A percentile compares a stretch with the other conserved stretches of the same genome.
These are phyloP conservation scores for Candida methanosorbosa DNA, from an alignment of 805 yeast species.

Conservation along the genomic window DNA sequence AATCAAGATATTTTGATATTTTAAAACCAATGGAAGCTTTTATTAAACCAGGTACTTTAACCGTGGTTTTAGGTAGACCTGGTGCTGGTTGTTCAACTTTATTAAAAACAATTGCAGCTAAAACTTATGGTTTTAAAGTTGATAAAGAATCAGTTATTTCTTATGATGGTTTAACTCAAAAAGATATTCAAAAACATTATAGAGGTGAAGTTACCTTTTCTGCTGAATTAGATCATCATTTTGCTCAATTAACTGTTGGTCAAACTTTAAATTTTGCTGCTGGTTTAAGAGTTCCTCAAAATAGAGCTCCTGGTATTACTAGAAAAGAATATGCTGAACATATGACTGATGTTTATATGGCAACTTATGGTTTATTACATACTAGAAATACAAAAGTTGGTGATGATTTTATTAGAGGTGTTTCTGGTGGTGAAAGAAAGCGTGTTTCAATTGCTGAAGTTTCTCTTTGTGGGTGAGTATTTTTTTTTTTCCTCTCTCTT, in stretches of 20 bases:
- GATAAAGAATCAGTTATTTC: slow-evolving; percentile 36
- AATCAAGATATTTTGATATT: slow-evolving; percentile 36
- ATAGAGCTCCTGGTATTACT: slow-evolving; percentile 50
- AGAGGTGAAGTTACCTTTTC: slow-evolving; percentile 66
- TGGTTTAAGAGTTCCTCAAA: slow-evolving; percentile 50
- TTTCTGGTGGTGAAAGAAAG: slow-evolving; percentile 57
- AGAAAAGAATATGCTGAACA: slow-evolving; percentile 48
- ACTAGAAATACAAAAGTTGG: slow-evolving; percentile 50
- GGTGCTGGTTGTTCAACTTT: slow-evolving; percentile 76
- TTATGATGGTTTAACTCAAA: slow-evolving; percentile 46
- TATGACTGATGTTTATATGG: slow-evolving; percentile 36
- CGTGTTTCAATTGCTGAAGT: slow-evolving; percentile 53
- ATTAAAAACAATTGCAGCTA: slow-evolving; percentile 48
- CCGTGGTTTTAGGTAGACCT: slow-evolving; percentile 72
- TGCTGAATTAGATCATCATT: slow-evolving; percentile 61
- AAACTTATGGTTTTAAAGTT: slow-evolving; percentile 51
- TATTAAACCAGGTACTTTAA: slow-evolving; percentile 53
- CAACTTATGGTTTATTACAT: slow-evolving; percentile 27
- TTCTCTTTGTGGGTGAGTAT: slow-evolving; percentile 13
- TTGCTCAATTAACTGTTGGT: slow-evolving; percentile 60
- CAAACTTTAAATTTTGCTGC: slow-evolving; percentile 60
- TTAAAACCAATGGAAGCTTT: slow-evolving; percentile 60
- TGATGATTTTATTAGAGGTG: slow-evolving; percentile 49
- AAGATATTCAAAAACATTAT: slow-evolving; percentile 41
- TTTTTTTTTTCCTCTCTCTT: background rate